Conservation (phyloP, 306 rosid genomes). For the Sindora glabra region DNA sequence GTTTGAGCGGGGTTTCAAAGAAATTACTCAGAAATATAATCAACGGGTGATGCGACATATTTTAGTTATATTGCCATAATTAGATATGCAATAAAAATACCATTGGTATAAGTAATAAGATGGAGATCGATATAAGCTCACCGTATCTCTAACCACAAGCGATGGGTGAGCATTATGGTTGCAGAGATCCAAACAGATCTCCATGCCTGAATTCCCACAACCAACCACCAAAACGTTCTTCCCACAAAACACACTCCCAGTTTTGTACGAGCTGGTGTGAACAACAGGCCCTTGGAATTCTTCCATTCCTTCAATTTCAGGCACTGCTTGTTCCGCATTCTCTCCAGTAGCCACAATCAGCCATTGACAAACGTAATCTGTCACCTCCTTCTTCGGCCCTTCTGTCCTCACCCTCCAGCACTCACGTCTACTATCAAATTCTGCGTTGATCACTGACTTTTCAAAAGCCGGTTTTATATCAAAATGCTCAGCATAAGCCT, state of each 20-base stretch:
- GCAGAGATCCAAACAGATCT: conserved; percentile 83
- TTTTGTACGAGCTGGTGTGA: conserved; percentile 71
- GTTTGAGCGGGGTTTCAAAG: background rate
- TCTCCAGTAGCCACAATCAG: conserved; percentile 88
- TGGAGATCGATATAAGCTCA: conserved; percentile 22
- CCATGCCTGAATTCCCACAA: conserved; percentile 98
- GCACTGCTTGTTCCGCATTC: conserved; percentile 62
- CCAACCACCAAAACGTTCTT: conserved; percentile 86
- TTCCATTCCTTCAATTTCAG: conserved; percentile 55
- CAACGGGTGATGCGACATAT: too few relatives aligned
- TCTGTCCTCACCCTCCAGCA: conserved; percentile 52
- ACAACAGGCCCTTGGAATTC: conserved; percentile 51
- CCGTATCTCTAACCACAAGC: conserved; percentile 76
- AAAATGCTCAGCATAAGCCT: conserved; percentile 45
- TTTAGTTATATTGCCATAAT: too few relatives aligned
- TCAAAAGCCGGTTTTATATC: conserved; percentile 47
- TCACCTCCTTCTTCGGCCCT: conserved; percentile 16
- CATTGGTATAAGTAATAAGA: background rate
- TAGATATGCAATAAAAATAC: too few relatives aligned
- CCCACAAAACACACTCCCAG: conserved; percentile 55
- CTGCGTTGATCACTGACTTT: conserved; percentile 43
- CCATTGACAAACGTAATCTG: conserved; percentile 53
- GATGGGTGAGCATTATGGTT: conserved; percentile 70
- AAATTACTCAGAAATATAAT: background rate
- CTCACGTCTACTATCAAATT: conserved; percentile 30